phyloP scores from a whole-genome alignment of 1,284 basidiomycete species.

The Cryptococcus amylolentus region DNA sequence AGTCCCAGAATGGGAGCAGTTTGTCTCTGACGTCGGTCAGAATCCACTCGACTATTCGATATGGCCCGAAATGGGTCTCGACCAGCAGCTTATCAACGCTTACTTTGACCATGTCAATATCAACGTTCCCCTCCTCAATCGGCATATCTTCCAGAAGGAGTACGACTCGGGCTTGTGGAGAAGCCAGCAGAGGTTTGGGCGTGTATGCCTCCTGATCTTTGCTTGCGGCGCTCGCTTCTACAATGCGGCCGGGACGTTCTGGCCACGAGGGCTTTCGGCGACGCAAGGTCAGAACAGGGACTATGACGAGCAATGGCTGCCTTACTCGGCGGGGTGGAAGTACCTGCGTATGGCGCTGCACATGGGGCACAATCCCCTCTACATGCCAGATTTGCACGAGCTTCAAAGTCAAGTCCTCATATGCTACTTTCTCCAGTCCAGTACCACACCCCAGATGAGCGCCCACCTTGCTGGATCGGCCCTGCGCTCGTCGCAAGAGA shows the following conservation, averaged over 20 bases:
- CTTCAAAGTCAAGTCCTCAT: slow-evolving; percentile 59
- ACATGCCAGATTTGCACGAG: slow-evolving; percentile 64
- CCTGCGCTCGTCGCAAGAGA: slow-evolving; percentile 58
- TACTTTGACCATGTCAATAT: slow-evolving; percentile 66
- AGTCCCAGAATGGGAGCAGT: slow-evolving; percentile 48
- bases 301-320: slow-evolving; percentile 33
- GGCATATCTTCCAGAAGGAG: slow-evolving; percentile 65
- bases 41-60: slow-evolving; percentile 34
- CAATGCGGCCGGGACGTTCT: slow-evolving; percentile 61
- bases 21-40: slow-evolving; percentile 38
- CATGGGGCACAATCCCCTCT: slow-evolving; percentile 55
- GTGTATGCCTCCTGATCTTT: slow-evolving; percentile 69
- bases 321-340: slow-evolving; percentile 67
- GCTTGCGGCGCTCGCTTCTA: slow-evolving; percentile 68
- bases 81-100: slow-evolving; percentile 59
- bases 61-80: slow-evolving; percentile 57
- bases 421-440: slow-evolving; percentile 54
- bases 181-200: slow-evolving; percentile 62
- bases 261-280: slow-evolving; percentile 39
- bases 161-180: slow-evolving; percentile 60
- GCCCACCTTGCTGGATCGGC: slow-evolving; percentile 70
- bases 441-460: slow-evolving; percentile 64
- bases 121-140: slow-evolving; percentile 70
- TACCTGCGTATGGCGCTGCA: slow-evolving; percentile 65
- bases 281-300: slow-evolving; percentile 39